A percentile compares a stretch with the other conserved stretches of the same genome.
phyloP scores from a whole-genome alignment of 257 asterid species.

The Jaltomata sinuosa region DNA sequence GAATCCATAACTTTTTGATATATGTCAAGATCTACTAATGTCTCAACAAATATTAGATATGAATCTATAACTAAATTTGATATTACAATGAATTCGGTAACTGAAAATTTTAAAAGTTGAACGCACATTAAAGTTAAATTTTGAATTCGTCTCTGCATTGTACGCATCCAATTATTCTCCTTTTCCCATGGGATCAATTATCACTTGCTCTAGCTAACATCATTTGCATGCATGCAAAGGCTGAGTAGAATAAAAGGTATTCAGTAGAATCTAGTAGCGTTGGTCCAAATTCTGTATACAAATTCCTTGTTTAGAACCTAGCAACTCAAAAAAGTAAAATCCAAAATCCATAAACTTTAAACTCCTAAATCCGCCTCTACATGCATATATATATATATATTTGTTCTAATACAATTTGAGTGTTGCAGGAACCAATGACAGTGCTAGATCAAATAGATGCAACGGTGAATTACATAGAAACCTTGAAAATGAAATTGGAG shows the following conservation, averaged over 20 bases:
- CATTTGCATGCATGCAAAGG: not conserved
- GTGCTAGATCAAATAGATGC: slow-evolving; percentile 2
- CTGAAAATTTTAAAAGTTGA: not conserved
- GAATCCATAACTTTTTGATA: too few species aligned
- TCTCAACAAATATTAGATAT: not conserved
- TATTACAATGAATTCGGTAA: not conserved
- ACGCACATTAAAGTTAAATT: not conserved
- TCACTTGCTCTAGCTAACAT: not conserved
- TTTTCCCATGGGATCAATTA: not conserved
- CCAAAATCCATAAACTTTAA: not conserved
- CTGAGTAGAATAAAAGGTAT: not conserved
- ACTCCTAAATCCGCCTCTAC: not conserved
- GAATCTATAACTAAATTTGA: not conserved
- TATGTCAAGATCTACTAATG: not conserved
- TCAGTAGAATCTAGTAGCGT: too few species aligned
- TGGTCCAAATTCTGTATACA: not conserved
- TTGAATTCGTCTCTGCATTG: not conserved
- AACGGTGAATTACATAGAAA: slow-evolving; percentile 26
- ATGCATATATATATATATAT: not conserved
- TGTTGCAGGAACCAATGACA: not conserved
- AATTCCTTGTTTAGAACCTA: too few species aligned
- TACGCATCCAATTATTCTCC: not conserved
- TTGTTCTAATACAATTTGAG: not conserved
- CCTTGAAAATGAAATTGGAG: slow-evolving; percentile 20
- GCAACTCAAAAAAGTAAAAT: not conserved